phyloP scores from a whole-genome alignment of 345 rosid genomes.

The Carallia pectinifolia region DNA sequence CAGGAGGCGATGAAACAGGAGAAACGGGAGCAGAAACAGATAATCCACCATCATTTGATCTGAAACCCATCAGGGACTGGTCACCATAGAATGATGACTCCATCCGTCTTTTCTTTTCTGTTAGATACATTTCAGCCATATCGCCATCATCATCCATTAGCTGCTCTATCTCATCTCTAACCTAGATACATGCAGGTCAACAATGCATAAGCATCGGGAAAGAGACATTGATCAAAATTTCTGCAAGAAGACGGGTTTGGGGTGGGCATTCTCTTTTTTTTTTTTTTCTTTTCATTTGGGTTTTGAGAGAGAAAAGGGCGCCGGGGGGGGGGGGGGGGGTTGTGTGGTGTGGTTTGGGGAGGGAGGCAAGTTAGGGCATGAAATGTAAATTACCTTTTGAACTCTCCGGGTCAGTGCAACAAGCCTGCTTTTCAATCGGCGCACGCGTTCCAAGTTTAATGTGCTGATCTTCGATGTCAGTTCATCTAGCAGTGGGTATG shows the following conservation, averaged over 20 bases:
- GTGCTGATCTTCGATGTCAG: slow-evolving; percentile 98
- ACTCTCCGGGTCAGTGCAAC: slow-evolving; percentile 93
- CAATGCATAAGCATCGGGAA: background rate
- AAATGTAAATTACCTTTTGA: slow-evolving; percentile 59
- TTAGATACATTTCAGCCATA: slow-evolving; percentile 99
- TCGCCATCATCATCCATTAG: slow-evolving; percentile 99
- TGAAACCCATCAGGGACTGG: slow-evolving; percentile 64
- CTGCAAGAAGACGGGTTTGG: background rate
- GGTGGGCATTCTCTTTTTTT: background rate
- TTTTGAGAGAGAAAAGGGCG: no score
- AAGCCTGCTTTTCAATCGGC: slow-evolving; percentile 94
- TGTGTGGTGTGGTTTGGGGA: no score
- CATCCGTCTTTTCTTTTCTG: slow-evolving; percentile 89
- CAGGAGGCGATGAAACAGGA: slow-evolving; percentile 90
- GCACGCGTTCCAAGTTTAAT: slow-evolving; percentile 87
- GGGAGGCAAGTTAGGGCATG: no score
- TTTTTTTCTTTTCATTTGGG: no score
- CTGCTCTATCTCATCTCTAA: slow-evolving; percentile 98
- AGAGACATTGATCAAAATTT: slow-evolving; percentile 1
- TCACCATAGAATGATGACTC: slow-evolving; percentile 80
- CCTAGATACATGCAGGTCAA: slow-evolving; percentile 41
- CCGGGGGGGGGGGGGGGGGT: no score
- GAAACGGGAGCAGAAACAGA: slow-evolving; percentile 93
- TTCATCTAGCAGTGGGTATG: slow-evolving; percentile 93
- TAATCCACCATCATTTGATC: slow-evolving; percentile 64